Base-by-base conservation (phyloP, 2,329 filamentous ascomycete species). In the Microsporum canis region DNA sequence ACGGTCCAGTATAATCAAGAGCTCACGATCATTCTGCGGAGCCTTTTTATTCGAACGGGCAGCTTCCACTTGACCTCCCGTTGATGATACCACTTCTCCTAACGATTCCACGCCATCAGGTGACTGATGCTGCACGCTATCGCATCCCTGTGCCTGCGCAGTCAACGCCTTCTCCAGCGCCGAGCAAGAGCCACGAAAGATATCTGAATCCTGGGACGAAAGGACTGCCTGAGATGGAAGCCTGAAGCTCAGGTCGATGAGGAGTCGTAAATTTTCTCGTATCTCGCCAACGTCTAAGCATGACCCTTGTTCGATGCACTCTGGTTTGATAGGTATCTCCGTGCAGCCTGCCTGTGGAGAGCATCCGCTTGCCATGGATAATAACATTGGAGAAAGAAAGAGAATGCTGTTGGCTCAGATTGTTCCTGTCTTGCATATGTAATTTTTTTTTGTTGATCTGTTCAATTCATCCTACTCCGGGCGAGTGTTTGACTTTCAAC, bases 171-270 rank as follows among this genome's bases (percentile, higher is more conserved):
- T 55, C 51, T 36, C 51, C 31, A 55, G 14, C 7, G 31, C 31
- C 14, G 51, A 55, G 51, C 51, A 55, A 36, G 51, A 55, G 12
- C 36, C 51, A n/a, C 51, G 51, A 55, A 55, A 55, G 33, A 55
- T 12, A 36, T 7, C 17, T 14, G 51, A 36, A 8, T 34, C 51
- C 6, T 17, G 29, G 8, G 14, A 31, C n/a, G 51, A 55, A 34
- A 55, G n/a, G 5, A 55, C 14, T 12, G 51, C 17, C 14, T 31
- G 3, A 5, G 51, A 55, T 12, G 51, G 51, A 12, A 55, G 51
- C 51, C 23, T 29, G 2, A 31, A 34, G 51, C 51, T 55, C n/a
- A 55, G 51, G 36, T 55, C 51, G 1, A 55, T n/a, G 31, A 55
- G 51, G 31, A 55, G 51, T 6, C 31, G 51, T n/a, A 55, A 8